Evolutionary conservation across 78 protist genomes (phyloP).

Genomic region (Cyanophora paradoxa): DNA sequence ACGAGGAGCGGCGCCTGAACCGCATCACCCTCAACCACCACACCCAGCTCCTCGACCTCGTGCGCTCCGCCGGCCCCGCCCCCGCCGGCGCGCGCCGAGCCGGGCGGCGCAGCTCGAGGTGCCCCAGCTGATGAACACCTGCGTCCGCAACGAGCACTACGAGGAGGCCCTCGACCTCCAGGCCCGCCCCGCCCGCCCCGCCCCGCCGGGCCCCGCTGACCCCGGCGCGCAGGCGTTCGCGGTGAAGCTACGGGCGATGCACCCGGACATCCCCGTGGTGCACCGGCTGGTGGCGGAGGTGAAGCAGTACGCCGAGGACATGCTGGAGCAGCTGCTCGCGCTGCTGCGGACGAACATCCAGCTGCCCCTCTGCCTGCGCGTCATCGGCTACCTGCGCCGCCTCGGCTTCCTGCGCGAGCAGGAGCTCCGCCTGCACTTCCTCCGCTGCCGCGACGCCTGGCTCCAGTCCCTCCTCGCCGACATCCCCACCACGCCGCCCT

Average conservation of each 20-base stretch:
- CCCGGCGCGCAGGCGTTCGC: too few species aligned
- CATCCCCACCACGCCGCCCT: too few species aligned
- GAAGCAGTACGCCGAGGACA: background rate
- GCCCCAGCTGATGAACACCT: constrained; percentile 39
- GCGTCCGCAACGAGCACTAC: constrained; percentile 27
- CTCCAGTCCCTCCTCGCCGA: too few species aligned
- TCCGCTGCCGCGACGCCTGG: constrained; percentile 10
- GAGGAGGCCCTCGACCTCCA: constrained; percentile 42
- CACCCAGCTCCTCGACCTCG: constrained; percentile 23
- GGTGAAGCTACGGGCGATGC: background rate
- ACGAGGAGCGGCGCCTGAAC: background rate
- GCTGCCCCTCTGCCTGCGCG: constrained; percentile 25
- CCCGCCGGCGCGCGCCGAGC: too few species aligned
- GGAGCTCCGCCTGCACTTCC: constrained; percentile 13
- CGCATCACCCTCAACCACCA: background rate
- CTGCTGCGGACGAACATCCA: constrained; percentile 1
- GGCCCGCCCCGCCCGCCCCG: too few species aligned
- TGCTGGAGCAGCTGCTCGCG: constrained; percentile 18
- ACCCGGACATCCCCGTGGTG: background rate
- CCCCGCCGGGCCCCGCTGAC: too few species aligned
- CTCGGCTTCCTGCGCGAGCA: background rate
- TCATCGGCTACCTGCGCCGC: constrained; percentile 29
- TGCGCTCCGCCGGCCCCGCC: too few species aligned
- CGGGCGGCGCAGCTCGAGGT: too few species aligned
- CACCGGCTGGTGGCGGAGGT: constrained; percentile 2